A percentile compares a stretch with the other conserved stretches of the same genome.
These are phyloP conservation scores for Neodidymelliopsis sp. DNA, from an alignment of 2,329 filamentous ascomycete genomes.

Conservation along the genomic window DNA sequence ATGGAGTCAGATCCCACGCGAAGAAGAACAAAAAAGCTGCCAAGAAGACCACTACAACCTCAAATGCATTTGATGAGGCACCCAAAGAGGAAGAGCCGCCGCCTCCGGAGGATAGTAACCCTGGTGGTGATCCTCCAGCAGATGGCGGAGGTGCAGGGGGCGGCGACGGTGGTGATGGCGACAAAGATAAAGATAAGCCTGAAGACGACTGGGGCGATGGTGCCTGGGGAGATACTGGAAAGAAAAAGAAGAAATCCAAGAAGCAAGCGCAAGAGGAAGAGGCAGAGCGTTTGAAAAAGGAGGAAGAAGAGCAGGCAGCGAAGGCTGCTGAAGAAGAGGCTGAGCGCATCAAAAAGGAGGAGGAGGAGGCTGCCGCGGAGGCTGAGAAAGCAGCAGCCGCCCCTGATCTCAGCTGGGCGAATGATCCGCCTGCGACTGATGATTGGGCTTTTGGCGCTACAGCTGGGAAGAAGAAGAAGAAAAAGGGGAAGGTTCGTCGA, in stretches of 20 bases:
- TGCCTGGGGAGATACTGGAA: conserved; percentile 39
- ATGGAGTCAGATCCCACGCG: conserved; percentile 60
- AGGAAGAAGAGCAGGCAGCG: conserved; percentile 50
- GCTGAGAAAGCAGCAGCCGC: conserved; percentile 40
- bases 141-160: conserved; percentile 45
- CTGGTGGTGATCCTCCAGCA: conserved; percentile 45
- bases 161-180: conserved; percentile 46
- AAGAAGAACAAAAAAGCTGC: conserved; percentile 60
- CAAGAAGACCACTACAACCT: conserved; percentile 35
- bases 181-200: conserved; percentile 35
- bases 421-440: conserved; percentile 38
- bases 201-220: conserved; percentile 45
- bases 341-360: conserved; percentile 34
- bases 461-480: conserved; percentile 48
- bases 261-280: conserved; percentile 46
- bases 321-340: conserved; percentile 49
- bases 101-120: conserved; percentile 40
- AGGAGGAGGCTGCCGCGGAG: conserved; percentile 39
- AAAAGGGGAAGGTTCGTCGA: conserved; percentile 51
- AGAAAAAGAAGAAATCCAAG: conserved; percentile 53
- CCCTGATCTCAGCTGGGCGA: conserved; percentile 33
- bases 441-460: conserved; percentile 39
- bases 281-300: conserved; percentile 45
- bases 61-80: conserved; percentile 51
- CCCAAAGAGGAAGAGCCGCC: conserved; percentile 58